Evolutionary conservation across 768 basidiomycete genomes (phyloP).

Genomic region (Naganishia onofrii): DNA sequence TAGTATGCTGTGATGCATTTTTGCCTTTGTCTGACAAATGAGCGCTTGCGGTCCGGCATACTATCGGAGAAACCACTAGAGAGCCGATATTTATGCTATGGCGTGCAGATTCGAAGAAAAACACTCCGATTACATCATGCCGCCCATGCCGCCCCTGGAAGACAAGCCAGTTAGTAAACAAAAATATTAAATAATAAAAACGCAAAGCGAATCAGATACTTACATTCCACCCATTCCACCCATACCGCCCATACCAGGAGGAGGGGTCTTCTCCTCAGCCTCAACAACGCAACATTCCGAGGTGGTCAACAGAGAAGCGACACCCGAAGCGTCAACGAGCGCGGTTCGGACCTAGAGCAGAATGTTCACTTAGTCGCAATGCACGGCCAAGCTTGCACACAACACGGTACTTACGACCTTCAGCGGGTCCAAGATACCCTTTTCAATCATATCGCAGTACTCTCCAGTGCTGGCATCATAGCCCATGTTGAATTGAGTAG

Average conservation of each 20-base stretch:
- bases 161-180: neutral
- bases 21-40: neutral
- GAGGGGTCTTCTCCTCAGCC: conserved; percentile 69
- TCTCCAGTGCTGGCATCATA: conserved; percentile 90
- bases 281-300: conserved; percentile 91
- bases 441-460: conserved; percentile 90
- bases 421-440: conserved; percentile 90
- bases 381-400: neutral
- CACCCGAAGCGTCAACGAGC: conserved; percentile 83
- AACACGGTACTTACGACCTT: conserved; percentile 67
- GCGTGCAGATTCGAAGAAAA: no score
- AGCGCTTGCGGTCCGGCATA: no score
- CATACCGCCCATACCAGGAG: conserved; percentile 59
- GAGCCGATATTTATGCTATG: no score
- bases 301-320: conserved; percentile 89
- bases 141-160: conserved; percentile 17
- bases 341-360: conserved; percentile 62
- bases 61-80: no score
- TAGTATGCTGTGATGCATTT: conserved; percentile 6
- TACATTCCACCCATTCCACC: conserved; percentile 58
- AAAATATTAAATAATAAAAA: no score
- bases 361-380: neutral
- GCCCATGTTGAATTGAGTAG: conserved; percentile 72
- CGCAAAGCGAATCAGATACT: neutral
- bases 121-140: conserved; percentile 17